Base-by-base conservation (phyloP, 1,139 yeast genomes). In the Arxiozyma slooffiae region DNA sequence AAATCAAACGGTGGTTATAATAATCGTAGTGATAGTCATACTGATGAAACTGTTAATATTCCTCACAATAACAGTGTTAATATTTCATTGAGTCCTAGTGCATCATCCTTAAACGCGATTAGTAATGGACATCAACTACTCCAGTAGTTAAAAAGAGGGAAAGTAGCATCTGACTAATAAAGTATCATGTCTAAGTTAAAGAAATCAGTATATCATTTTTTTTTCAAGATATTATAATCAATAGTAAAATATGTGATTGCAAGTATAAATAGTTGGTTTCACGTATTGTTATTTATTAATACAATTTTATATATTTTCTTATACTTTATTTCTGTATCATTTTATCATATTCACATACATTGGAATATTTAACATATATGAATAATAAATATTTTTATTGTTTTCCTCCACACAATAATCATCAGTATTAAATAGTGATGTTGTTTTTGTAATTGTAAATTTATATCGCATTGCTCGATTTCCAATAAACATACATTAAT, bases 41-140 rank as follows among this genome's bases (percentile, higher is more conserved):
- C 37, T 23, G n/a, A 37, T 38, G 46, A 49, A 16, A 52, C 48
- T 20, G 17, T 16, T 24, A 51, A 49, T 26, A 48, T 42, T n/a
- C 3, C 36, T 11, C n/a, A 3, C 14, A 30, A 30, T n/a, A 30
- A 30, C 6, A 30, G 4, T 7, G 3, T n/a, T 30, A 30, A 16
- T 14, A 30, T 11, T 14, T 42, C 45, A 17, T 34, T 30, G 18
- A 42, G 45, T 42, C 37, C 43, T 18, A 39, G 24, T 18, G 39
- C 23, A 46, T 21, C 44, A 23, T 37, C 20, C 18, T 14, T 26
- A n/a, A 41, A 42, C 16, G 38, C 40, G 16, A 26, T 60, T 22
- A 57, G 60, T 23, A 62, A 60, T 52, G 66, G 67, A 17, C 63
- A 61, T 48, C 65, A 63, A 45, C 57, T 64, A 36, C 52, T 64